Evolutionary conservation across 2,329 filamentous ascomycete species (phyloP).

Genomic region (Neurospora crassa): DNA sequence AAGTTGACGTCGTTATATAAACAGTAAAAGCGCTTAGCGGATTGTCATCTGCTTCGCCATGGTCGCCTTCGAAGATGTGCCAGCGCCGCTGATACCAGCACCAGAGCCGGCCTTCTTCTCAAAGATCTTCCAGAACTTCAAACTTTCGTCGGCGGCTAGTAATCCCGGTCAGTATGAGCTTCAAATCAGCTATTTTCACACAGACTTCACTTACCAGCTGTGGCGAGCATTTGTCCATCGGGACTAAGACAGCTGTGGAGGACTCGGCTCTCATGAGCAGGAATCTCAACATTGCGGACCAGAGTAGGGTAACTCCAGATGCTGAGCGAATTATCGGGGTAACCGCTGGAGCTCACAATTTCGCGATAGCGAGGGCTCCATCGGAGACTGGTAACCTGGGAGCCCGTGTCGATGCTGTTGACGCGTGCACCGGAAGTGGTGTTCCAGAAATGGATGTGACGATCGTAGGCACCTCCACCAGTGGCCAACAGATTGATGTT

Average conservation of each 20-base stretch:
- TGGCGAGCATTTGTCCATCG: slow-evolving; percentile 95
- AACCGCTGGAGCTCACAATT: slow-evolving; percentile 93
- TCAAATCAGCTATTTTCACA: neutral
- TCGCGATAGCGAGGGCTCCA: slow-evolving; percentile 98
- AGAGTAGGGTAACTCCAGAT: slow-evolving; percentile 98
- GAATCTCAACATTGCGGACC: slow-evolving; percentile 96
- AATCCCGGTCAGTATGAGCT: slow-evolving; percentile 16
- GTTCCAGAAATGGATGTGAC: slow-evolving; percentile 99
- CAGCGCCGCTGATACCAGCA: slow-evolving; percentile 54
- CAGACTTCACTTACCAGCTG: slow-evolving; percentile 52
- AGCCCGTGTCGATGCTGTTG: slow-evolving; percentile 98
- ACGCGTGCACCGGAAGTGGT: slow-evolving; percentile 92
- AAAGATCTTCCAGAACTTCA: slow-evolving; percentile 99
- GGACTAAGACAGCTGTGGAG: slow-evolving; percentile 95
- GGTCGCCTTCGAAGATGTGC: slow-evolving; percentile 67
- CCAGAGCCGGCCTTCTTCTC: slow-evolving; percentile 86
- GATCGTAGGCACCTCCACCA: slow-evolving; percentile 90
- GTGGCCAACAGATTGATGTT: slow-evolving; percentile 95
- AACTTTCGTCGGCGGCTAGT: slow-evolving; percentile 79
- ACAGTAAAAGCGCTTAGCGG: slow-evolving; percentile 42
- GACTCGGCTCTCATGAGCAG: slow-evolving; percentile 91
- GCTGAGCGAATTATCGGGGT: slow-evolving; percentile 97
- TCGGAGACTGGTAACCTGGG: slow-evolving; percentile 89
- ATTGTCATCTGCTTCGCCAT: slow-evolving; percentile 95
- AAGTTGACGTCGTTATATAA: slow-evolving; percentile 33